A percentile compares a stretch with the other conserved stretches of the same genome.
Evolutionary conservation across 164 flowering plant species (phyloP).

Genomic region (Aristolochia contorta): DNA sequence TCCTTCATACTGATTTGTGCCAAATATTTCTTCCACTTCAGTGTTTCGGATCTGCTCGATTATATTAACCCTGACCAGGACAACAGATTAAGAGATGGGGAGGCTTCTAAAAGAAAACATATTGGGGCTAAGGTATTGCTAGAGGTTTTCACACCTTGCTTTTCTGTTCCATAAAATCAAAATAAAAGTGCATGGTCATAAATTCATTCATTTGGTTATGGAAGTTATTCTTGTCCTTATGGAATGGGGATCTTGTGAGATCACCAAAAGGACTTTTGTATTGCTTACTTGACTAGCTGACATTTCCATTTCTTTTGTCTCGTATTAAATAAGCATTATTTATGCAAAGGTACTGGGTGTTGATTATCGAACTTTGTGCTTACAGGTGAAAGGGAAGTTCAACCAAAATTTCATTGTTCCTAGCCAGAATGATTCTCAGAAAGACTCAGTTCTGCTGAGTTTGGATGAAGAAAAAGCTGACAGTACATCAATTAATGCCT

Average conservation of each 20-base stretch:
- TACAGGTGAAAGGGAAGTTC: constrained; percentile 56
- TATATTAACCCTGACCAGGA: constrained; percentile 78
- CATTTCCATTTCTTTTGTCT: background rate
- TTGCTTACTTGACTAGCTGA: background rate
- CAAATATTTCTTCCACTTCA: constrained; percentile 24
- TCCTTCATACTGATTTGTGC: background rate
- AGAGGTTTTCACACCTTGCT: background rate
- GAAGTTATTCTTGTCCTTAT: background rate
- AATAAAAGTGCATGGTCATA: background rate
- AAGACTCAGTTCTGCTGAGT: constrained; percentile 24
- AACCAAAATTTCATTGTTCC: constrained; percentile 20
- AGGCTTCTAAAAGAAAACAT: constrained; percentile 49
- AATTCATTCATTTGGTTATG: background rate
- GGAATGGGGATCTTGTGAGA: background rate
- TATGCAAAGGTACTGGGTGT: background rate
- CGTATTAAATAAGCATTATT: background rate
- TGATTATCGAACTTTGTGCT: constrained; percentile 2
- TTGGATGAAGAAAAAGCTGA: constrained; percentile 45
- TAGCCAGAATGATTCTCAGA: constrained; percentile 41
- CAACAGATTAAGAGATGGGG: constrained; percentile 50
- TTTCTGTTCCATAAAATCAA: background rate
- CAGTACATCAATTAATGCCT: constrained; percentile 17
- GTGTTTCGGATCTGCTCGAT: constrained; percentile 98
- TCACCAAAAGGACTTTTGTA: background rate
- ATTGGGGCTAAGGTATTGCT: constrained; percentile 50